Conservation (phyloP, 441 rosid genomes). For the Pelargonium cotyledonis region DNA sequence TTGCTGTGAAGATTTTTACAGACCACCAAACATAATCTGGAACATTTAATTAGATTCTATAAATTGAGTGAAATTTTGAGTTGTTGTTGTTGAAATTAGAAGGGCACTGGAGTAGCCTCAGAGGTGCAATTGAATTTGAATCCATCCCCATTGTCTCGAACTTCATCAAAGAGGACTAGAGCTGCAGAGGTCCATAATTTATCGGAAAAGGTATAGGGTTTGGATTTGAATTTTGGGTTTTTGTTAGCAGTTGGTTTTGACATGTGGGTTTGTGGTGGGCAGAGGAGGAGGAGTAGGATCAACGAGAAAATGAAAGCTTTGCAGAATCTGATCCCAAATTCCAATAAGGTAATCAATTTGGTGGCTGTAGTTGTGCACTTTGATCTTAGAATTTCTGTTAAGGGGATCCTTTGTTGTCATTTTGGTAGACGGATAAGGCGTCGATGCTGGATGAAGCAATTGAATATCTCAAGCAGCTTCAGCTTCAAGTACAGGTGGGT, state of each 20-base stretch:
- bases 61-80: background rate
- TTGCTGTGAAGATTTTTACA: slow-evolving; percentile 3
- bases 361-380: background rate
- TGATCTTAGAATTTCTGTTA: background rate
- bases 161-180: slow-evolving; percentile 68
- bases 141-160: slow-evolving; percentile 29
- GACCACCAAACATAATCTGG: too few relatives aligned
- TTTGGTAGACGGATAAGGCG: slow-evolving; percentile 67
- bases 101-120: slow-evolving; percentile 35
- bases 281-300: slow-evolving; percentile 90
- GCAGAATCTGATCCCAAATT: slow-evolving; percentile 82
- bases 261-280: slow-evolving; percentile 5
- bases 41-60: too few relatives aligned
- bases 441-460: slow-evolving; percentile 88
- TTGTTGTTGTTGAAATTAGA: slow-evolving; percentile 18
- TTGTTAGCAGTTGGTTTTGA: background rate
- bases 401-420: background rate
- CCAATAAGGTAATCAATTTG: slow-evolving; percentile 57
- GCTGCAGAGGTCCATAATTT: slow-evolving; percentile 81
- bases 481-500: slow-evolving; percentile 76
- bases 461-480: slow-evolving; percentile 77
- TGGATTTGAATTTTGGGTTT: background rate
- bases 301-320: slow-evolving; percentile 96
- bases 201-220: slow-evolving; percentile 59
- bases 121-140: slow-evolving; percentile 29